Conservation (phyloP, 257 asterid species). For the Cruciata laevipes region DNA sequence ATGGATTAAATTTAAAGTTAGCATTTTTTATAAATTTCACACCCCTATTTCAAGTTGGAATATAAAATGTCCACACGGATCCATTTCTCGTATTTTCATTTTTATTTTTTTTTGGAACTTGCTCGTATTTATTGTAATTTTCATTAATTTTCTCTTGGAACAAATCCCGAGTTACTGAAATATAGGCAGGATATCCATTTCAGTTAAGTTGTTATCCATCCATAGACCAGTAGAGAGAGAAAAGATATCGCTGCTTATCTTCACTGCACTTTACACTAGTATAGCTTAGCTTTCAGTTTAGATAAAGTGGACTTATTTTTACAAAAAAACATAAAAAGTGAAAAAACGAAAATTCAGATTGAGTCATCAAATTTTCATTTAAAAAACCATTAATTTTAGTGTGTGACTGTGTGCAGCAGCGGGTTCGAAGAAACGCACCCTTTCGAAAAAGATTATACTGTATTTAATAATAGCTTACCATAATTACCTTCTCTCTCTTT, state of each 20-base stretch:
- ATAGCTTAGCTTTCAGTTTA: neutral
- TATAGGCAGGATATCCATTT: neutral
- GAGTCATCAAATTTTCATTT: neutral
- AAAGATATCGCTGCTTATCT: neutral
- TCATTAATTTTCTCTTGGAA: neutral
- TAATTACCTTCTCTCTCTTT: conserved; percentile 5
- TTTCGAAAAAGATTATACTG: neutral
- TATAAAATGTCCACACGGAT: no score
- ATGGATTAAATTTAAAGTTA: no score
- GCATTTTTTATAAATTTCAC: no score
- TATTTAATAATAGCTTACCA: neutral
- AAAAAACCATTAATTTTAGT: neutral
- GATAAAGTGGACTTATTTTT: neutral
- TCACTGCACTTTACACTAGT: neutral
- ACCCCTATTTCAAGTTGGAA: no score
- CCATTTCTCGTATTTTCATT: no score
- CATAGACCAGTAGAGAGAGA: conserved; percentile 5
- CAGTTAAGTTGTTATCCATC: conserved; percentile 1
- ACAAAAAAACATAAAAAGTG: neutral
- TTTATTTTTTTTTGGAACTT: no score
- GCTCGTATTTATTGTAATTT: no score
- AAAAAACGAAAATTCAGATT: neutral
- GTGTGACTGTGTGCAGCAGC: neutral
- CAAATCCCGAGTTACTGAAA: neutral
- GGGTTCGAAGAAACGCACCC: neutral